Evolutionary conservation across 352 stramenopile species (phyloP), one percentile per base, ranked within the genome.

Genomic region (Pythium aristosporum): DNA sequence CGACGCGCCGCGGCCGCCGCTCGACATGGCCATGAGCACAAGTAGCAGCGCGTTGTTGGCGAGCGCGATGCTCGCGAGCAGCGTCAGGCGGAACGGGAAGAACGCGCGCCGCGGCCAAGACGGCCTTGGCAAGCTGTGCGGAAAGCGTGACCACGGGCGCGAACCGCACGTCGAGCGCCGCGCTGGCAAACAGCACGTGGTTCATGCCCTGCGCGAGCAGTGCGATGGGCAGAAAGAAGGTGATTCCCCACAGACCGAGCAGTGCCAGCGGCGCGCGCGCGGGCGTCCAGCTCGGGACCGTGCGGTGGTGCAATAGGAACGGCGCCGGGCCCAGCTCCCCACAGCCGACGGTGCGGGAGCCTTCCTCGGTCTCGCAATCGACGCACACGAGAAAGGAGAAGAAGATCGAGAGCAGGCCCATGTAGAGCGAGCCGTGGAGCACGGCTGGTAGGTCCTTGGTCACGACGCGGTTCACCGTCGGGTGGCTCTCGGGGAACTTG

Each of bases 141-240:
- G 82, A 68, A 2, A 89, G 72, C 23, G 80, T 47, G 39, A 86
- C 60, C 7, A 85, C 73, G 0, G 77, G 77, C 7, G 80, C 77
- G 28, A 85, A 89, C 56, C 87, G 85, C 63, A 87, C 79, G 57
- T 87, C 80, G n/a, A 87, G 60, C 37, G 72, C 77, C 49, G 86
- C 80, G 34, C 77, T 69, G 37, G 82, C 76, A 42, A 89, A 89
- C 42, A 89, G 48, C 20, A 89, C 80, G 23, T 89, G 75, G 43
- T 72, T 86, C 80, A 89, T 87, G 25, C 79, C 79, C 34, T 84
- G 74, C 6, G 75, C 69, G 25, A 89, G 65, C 39, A 89, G 48
- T 2, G 76, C 80, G 18, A 89, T 80, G 1, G 76, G 80, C 9
- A 89, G 39, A 63, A 87, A 85, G 67, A 86, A 86, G 6, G 76